Evolutionary conservation across 2,329 filamentous ascomycete genomes (phyloP).

Genomic region (Colletotrichum navitas): DNA sequence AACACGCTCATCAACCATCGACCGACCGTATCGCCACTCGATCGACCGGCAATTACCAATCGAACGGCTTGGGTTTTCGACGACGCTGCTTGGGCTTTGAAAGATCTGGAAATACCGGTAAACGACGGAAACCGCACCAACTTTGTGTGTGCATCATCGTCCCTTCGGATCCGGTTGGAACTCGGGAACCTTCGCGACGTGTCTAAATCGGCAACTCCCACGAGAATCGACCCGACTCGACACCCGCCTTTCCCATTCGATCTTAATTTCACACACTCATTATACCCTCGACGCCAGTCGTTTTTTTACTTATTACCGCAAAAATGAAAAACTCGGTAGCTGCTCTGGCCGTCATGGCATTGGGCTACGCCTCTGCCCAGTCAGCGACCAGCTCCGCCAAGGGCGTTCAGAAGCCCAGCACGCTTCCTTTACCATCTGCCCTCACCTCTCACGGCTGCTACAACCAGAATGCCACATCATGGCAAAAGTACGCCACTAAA

Average conservation of each 20-base stretch:
- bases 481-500: conserved; percentile 46
- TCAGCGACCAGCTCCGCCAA: conserved; percentile 2
- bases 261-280: conserved; percentile 13
- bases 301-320: not conserved
- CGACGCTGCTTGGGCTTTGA: conserved; percentile 20
- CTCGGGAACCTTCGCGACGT: conserved; percentile 5
- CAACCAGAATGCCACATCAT: conserved; percentile 55
- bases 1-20: conserved; percentile 33
- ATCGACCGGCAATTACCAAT: conserved; percentile 25
- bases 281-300: conserved; percentile 16
- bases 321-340: conserved; percentile 37
- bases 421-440: conserved; percentile 52
- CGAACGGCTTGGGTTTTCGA: conserved; percentile 9
- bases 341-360: conserved; percentile 37
- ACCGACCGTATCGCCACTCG: conserved; percentile 21
- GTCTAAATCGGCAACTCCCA: conserved; percentile 21
- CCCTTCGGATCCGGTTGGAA: conserved; percentile 12
- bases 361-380: conserved; percentile 35
- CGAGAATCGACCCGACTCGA: conserved; percentile 26
- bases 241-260: conserved; percentile 13
- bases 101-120: conserved; percentile 4
- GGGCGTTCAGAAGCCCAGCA: conserved; percentile 52
- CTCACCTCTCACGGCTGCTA: conserved; percentile 66
- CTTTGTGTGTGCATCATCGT: not conserved
- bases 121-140: conserved; percentile 15